These are phyloP conservation scores for Chytriomyces sp. DNA, from an alignment of 192 early-diverging fungal genomes.

Conservation along the genomic window DNA sequence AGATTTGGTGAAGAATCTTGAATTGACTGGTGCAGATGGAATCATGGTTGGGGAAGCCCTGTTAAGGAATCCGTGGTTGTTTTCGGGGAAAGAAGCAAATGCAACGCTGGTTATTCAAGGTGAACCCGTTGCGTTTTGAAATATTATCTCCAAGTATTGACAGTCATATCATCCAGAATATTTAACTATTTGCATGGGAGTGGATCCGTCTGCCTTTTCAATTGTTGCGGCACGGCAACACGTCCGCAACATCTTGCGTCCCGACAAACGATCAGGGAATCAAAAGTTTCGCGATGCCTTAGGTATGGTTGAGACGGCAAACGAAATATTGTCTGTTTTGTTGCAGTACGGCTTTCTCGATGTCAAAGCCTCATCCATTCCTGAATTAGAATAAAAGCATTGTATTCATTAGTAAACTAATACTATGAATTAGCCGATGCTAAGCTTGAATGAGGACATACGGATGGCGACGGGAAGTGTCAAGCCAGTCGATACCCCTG, in stretches of 20 bases:
- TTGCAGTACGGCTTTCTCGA: too few relatives aligned
- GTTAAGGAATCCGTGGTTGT: conserved; percentile 22
- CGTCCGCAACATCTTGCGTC: conserved; percentile 13
- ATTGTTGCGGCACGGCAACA: conserved; percentile 14
- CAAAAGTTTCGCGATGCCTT: too few relatives aligned
- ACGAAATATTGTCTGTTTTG: too few relatives aligned
- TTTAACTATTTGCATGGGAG: neutral
- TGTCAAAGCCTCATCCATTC: too few relatives aligned
- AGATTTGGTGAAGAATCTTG: conserved; percentile 9
- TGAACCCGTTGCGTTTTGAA: neutral
- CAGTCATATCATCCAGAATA: conserved; percentile 2
- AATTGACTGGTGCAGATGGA: conserved; percentile 20
- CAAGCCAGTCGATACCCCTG: too few relatives aligned
- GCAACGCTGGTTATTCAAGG: conserved; percentile 3
- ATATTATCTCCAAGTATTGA: neutral
- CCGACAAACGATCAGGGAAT: neutral
- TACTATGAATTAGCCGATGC: too few relatives aligned
- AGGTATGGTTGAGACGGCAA: too few relatives aligned
- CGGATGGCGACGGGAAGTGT: too few relatives aligned
- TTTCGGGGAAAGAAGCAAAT: conserved; percentile 11
- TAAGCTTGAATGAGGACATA: too few relatives aligned
- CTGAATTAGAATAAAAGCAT: too few relatives aligned
- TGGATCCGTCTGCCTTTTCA: conserved; percentile 16
- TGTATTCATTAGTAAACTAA: too few relatives aligned
- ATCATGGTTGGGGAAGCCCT: conserved; percentile 30